Evolutionary conservation across 1,139 yeast species (phyloP), one percentile per base, ranked within the genome.

Genomic region (Groenewaldozyma auringiensis): DNA sequence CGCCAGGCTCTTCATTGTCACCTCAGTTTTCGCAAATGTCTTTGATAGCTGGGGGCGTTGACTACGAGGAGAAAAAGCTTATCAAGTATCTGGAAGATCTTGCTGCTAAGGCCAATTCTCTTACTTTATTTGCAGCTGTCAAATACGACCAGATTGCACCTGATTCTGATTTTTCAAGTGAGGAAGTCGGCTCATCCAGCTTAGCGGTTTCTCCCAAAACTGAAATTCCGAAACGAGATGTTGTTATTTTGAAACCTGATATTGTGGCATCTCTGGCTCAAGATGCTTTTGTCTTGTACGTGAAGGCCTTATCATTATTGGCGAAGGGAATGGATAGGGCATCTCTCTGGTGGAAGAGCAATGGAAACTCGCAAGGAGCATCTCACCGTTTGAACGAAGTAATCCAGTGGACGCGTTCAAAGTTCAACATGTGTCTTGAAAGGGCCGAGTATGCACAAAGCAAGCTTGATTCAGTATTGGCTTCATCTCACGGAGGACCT

Each of bases 321-420:
- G 94, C 95, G 0, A 78, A 75, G 51, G 95, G 95, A 0, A 89
- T 92, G 94, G 74, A 79, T 33, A 64, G 81, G 37, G 95, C 96
- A 0, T 78, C 88, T 41, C 79, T 73, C 17, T 89, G 96, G 96
- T 89, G 96, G 96, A 76, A 76, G 50, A 74, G 73, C 36, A 66
- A 71, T 29, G 36, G 36, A 6, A 68, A 68, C 42, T 65, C 65
- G 43, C 54, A 59, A 9, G 59, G 63, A 3, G 68, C 72, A 4
- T 64, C 74, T 1, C 58, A 66, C 2, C 75, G 78, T 48, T 72
- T 92, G 55, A 86, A 86, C 59, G 82, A 83, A 46, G 70, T 86
- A 45, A 96, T 92, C 4, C 96, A 92, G 64, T 88, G 96, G 96
- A 79, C 86, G 8, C 75, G 97, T 50, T 89, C 83, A 48, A 77